Evolutionary conservation across 306 rosid genomes (phyloP), one percentile per base, ranked within the genome.

Genomic region (Biancaea sappan): DNA sequence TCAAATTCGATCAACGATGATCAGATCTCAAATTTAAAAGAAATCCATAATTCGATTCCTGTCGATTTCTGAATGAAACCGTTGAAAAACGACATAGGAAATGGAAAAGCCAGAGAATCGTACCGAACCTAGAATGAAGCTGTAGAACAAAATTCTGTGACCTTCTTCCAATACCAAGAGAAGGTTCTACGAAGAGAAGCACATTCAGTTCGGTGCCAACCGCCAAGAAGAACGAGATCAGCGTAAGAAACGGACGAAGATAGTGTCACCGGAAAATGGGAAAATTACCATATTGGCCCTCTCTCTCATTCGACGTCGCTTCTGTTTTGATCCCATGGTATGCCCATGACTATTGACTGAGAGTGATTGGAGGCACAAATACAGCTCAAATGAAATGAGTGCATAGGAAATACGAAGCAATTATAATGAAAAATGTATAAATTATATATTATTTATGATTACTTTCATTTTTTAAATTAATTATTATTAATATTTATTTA

Each of bases 111-210:
- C 2, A 28, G 13, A 66, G 26, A 66, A 15, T n/a, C 53, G 26
- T 66, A 66, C 57, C 53, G 26, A 44, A 66, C 57, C 72, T 5
- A 38, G 19, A 66, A 26, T 66, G 9, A 46, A 66, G 41, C 44
- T n/a, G 28, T 6, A 47, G 58, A 47, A 16, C 11, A 46, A 19
- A 4, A 8, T 9, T 16, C 9, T 46, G 14, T n/a, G 57, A 66
- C 11, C 32, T 13, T 38, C 19, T 11, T 21, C 18, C 8, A 56
- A 37, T 18, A 35, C 11, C 26, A 60, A 29, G 12, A 6, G n/a
- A 29, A 29, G 22, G 64, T 0, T 15, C 2, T n/a, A 31, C 15
- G 1, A n/a, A 34, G 25, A 12, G 38, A 8, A n/a, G 21, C 34
- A 32, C 43, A 8, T 60, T 60, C 46, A 46, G 16, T 60, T 32